Conservation (phyloP, 2,329 filamentous ascomycete genomes). For the Microsporum audouinii region DNA sequence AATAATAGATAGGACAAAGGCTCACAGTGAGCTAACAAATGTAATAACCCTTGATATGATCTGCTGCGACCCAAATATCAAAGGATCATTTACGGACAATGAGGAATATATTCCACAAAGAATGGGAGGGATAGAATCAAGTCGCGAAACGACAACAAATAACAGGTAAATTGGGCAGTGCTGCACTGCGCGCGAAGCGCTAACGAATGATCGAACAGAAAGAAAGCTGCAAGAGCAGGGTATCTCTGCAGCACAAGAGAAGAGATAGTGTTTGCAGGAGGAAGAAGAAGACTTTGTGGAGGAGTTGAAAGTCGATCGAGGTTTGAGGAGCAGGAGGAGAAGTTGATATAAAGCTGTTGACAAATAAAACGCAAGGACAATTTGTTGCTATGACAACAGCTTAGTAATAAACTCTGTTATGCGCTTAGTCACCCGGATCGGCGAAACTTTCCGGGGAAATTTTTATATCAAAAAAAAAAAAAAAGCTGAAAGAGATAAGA, state of each 20-base stretch:
- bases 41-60: neutral
- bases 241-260: constrained; percentile 2
- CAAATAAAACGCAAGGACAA: constrained; percentile 1
- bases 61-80: neutral
- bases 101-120: constrained; percentile 5
- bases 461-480: neutral
- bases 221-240: constrained; percentile 9
- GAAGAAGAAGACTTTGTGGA: constrained; percentile 5
- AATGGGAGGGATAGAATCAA: neutral
- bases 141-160: constrained; percentile 9
- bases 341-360: constrained; percentile 4
- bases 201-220: constrained; percentile 11
- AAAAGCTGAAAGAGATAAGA: neutral
- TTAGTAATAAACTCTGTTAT: neutral
- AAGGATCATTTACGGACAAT: constrained; percentile 8
- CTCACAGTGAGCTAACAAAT: neutral
- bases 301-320: neutral
- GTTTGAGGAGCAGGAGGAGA: constrained; percentile 4
- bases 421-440: neutral
- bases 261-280: constrained; percentile 10
- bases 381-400: constrained; percentile 4
- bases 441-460: neutral
- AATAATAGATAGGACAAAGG: neutral
- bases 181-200: constrained; percentile 6
- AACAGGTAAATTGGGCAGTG: neutral